Percentiles rank a stretch among this genome's conserved stretches.
Conservation (phyloP, 768 basidiomycete species). For the Boletus edulis region DNA sequence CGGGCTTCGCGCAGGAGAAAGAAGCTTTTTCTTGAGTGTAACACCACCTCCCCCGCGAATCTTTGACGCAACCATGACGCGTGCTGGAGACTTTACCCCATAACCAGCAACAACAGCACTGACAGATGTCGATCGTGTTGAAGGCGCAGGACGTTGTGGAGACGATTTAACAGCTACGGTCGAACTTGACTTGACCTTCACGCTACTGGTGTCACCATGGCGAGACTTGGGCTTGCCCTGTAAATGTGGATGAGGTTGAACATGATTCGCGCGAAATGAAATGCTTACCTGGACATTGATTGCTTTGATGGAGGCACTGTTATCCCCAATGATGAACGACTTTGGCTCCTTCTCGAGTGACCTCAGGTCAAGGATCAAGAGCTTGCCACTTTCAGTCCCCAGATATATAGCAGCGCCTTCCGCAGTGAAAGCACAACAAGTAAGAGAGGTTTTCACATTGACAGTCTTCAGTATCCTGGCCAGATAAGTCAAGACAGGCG, state of each 20-base stretch:
- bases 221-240: conserved; percentile 20
- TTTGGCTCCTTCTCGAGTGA: conserved; percentile 65
- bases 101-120: neutral
- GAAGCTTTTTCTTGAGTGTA: conserved; percentile 24
- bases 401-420: conserved; percentile 67
- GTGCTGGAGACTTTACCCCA: conserved; percentile 22
- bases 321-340: conserved; percentile 47
- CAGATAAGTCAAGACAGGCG: neutral
- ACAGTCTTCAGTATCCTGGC: conserved; percentile 59
- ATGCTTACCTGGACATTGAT: conserved; percentile 55
- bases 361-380: conserved; percentile 65
- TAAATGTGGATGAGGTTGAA: neutral
- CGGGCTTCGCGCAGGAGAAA: conserved; percentile 19
- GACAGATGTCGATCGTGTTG: conserved; percentile 8
- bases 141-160: conserved; percentile 4
- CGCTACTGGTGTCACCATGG: neutral
- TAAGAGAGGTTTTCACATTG: conserved; percentile 49
- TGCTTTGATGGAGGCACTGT: conserved; percentile 45
- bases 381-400: conserved; percentile 61
- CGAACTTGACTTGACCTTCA: conserved; percentile 12
- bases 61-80: conserved; percentile 13
- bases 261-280: neutral
- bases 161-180: conserved; percentile 6
- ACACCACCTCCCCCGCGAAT: conserved; percentile 20
- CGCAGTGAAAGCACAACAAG: conserved; percentile 63